Evolutionary conservation across 2,329 filamentous ascomycete genomes (phyloP).

Genomic region (Botryosphaeria dothidea): DNA sequence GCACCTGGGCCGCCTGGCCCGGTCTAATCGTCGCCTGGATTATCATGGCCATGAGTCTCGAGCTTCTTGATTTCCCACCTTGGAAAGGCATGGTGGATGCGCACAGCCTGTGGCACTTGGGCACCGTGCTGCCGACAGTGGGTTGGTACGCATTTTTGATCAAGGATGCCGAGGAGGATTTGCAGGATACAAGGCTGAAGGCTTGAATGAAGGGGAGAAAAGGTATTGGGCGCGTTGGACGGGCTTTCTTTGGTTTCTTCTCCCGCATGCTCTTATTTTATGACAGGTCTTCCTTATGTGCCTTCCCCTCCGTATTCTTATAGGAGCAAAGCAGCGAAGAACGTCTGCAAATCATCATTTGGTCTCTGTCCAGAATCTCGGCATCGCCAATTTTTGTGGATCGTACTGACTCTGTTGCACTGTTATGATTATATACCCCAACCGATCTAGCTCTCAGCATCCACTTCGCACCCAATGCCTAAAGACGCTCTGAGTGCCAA

Average conservation of each 20-base stretch:
- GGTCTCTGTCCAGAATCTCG: too few species aligned
- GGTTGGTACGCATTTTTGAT: slow-evolving; percentile 96
- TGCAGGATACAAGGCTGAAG: slow-evolving; percentile 73
- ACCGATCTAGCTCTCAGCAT: too few species aligned
- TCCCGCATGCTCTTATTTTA: not conserved
- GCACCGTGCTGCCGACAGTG: slow-evolving; percentile 83
- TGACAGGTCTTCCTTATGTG: too few species aligned
- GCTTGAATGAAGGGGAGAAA: slow-evolving; percentile 44
- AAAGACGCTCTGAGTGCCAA: too few species aligned
- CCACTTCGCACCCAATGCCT: too few species aligned
- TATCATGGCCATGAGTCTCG: slow-evolving; percentile 89
- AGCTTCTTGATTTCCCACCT: slow-evolving; percentile 91
- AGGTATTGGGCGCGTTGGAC: not conserved
- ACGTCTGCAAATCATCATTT: too few species aligned
- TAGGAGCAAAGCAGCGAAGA: too few species aligned
- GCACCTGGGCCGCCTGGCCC: slow-evolving; percentile 84
- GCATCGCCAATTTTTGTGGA: too few species aligned
- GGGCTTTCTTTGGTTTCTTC: not conserved
- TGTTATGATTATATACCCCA: too few species aligned
- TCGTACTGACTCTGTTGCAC: too few species aligned
- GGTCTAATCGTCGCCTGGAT: slow-evolving; percentile 91
- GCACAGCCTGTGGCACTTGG: slow-evolving; percentile 93
- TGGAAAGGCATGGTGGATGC: slow-evolving; percentile 82
- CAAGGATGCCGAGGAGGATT: slow-evolving; percentile 80
- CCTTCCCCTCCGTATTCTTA: too few species aligned